A percentile compares a stretch with the other conserved stretches of the same genome.
Evolutionary conservation across 2,329 filamentous ascomycete genomes (phyloP).

Genomic region (Penicillium sp.): DNA sequence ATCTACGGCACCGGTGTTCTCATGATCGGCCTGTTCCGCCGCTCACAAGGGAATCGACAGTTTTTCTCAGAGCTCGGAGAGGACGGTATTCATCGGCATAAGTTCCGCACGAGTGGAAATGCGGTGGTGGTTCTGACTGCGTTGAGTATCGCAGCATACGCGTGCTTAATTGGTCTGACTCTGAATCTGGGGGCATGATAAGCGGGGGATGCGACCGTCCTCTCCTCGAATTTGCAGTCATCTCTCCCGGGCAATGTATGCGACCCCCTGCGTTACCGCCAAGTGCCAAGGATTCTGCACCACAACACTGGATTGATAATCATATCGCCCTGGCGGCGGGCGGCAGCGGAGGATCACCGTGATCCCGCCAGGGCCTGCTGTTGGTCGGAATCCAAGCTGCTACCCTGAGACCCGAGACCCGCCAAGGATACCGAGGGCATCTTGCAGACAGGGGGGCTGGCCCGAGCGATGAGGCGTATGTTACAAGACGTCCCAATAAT

Average conservation of each 20-base stretch:
- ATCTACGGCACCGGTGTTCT: conserved; percentile 85
- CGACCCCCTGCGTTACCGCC: conserved; percentile 30
- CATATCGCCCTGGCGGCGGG: conserved; percentile 3
- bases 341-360: conserved; percentile 17
- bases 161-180: conserved; percentile 59
- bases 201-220: neutral
- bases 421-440: conserved; percentile 23
- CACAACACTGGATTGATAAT: conserved; percentile 10
- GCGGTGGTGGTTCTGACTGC: conserved; percentile 62
- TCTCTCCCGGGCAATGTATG: conserved; percentile 13
- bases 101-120: conserved; percentile 65
- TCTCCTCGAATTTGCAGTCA: neutral
- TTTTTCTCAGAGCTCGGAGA: conserved; percentile 68
- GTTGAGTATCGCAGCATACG: conserved; percentile 61
- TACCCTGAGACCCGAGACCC: conserved; percentile 10
- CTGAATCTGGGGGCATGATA: conserved; percentile 44
- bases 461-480: conserved; percentile 15
- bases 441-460: conserved; percentile 8
- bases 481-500: conserved; percentile 12
- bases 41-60: conserved; percentile 88
- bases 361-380: conserved; percentile 12
- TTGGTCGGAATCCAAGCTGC: conserved; percentile 17
- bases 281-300: conserved; percentile 33
- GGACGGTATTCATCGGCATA: conserved; percentile 60
- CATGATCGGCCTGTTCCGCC: conserved; percentile 76